Evolutionary conservation across 2,329 filamentous ascomycete genomes (phyloP).

Genomic region (Aspergillus versicolor): DNA sequence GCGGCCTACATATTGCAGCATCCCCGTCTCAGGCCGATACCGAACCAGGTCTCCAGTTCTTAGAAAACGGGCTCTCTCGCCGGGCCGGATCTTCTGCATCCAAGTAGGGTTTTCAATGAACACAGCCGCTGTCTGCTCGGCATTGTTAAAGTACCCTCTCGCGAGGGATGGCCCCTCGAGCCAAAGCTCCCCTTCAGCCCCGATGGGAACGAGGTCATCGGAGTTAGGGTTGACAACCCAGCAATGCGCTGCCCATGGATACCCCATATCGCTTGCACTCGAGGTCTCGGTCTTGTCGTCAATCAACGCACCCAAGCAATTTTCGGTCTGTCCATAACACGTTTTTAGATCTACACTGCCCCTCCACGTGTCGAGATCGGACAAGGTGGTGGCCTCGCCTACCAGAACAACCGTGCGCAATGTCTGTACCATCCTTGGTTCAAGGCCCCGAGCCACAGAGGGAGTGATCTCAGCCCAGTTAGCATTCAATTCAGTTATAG

Average conservation of each 20-base stretch:
- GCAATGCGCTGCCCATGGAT: constrained; percentile 2
- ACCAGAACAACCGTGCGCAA: background rate
- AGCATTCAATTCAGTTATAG: background rate
- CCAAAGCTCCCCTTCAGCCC: constrained; percentile 44
- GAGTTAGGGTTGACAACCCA: constrained; percentile 30
- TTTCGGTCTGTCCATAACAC: background rate
- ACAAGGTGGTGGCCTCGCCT: background rate
- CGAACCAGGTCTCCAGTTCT: constrained; percentile 6
- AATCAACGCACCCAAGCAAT: background rate
- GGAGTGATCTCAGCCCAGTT: background rate
- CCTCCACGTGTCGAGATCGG: background rate
- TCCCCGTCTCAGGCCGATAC: background rate
- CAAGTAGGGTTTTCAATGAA: background rate
- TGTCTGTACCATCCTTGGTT: background rate
- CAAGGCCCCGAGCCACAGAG: background rate
- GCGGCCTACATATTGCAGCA: background rate
- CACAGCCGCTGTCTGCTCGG: background rate
- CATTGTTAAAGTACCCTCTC: constrained; percentile 56
- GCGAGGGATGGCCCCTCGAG: constrained; percentile 50
- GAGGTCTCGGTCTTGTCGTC: background rate
- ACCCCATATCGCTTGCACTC: background rate
- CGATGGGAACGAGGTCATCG: constrained; percentile 47
- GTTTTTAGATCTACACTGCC: background rate
- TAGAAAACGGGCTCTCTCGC: background rate
- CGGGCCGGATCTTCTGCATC: background rate